These are phyloP conservation scores for Lachnellula subtilissima DNA, from an alignment of 2,329 filamentous ascomycete species.

Conservation along the genomic window DNA sequence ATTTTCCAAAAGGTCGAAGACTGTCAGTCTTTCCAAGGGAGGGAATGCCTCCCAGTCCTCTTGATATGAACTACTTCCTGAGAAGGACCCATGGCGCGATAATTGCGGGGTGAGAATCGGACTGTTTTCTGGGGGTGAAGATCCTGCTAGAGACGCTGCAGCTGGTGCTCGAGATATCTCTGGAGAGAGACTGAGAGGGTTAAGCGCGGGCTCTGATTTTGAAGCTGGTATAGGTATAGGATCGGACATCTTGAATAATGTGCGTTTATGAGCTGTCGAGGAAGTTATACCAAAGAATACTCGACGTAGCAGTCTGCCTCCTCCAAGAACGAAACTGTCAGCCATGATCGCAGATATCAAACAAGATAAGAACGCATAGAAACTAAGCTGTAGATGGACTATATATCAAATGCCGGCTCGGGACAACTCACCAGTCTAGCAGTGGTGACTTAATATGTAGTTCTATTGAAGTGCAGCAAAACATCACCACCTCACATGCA, in stretches of 20 bases:
- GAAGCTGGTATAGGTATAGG: constrained; percentile 34
- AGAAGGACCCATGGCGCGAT: constrained; percentile 76
- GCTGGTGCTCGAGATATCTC: constrained; percentile 11
- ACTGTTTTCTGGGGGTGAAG: constrained; percentile 46
- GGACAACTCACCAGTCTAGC: neutral
- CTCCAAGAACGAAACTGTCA: constrained; percentile 40
- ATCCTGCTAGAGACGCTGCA: constrained; percentile 38
- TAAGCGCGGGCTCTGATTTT: constrained; percentile 18
- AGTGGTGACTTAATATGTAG: neutral
- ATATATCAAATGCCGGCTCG: neutral
- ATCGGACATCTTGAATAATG: constrained; percentile 42
- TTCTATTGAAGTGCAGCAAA: neutral
- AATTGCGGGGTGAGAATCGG: constrained; percentile 56
- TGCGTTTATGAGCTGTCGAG: constrained; percentile 32
- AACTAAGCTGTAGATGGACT: neutral
- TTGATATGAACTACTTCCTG: constrained; percentile 78
- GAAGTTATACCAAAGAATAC: constrained; percentile 39
- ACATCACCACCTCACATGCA: neutral
- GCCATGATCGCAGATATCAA: constrained; percentile 31
- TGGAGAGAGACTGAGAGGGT: constrained; percentile 19
- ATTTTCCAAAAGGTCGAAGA: constrained; percentile 93
- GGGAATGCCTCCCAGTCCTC: constrained; percentile 85
- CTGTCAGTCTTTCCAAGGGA: constrained; percentile 80
- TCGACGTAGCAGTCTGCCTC: constrained; percentile 37
- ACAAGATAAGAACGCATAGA: neutral